Percentiles rank a stretch among this genome's conserved stretches.
These are phyloP conservation scores for Setaria italica DNA, from an alignment of 202 grass and related monocot genomes.

Conservation along the genomic window DNA sequence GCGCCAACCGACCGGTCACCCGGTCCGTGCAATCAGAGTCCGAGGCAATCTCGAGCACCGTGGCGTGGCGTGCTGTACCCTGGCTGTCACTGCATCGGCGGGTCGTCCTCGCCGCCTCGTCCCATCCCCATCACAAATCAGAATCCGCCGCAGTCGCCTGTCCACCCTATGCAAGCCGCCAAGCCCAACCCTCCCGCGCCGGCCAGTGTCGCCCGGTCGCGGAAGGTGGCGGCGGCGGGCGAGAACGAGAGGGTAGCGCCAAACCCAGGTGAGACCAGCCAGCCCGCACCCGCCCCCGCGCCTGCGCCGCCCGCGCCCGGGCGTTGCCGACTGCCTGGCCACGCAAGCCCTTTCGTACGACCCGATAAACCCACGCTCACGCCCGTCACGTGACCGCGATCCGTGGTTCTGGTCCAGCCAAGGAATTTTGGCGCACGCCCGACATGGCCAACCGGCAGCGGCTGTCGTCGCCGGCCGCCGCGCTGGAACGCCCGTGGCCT, in stretches of 20 bases:
- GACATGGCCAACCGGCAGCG: not conserved
- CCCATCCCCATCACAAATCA: not conserved
- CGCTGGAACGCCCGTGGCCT: not conserved
- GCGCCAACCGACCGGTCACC: too few relatives aligned
- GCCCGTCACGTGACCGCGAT: not conserved
- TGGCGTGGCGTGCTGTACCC: too few relatives aligned
- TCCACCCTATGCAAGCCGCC: not conserved
- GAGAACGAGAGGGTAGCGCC: not conserved
- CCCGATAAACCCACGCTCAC: too few relatives aligned
- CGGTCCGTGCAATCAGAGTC: too few relatives aligned
- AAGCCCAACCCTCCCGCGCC: not conserved
- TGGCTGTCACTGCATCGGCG: not conserved
- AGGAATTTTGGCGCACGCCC: not conserved
- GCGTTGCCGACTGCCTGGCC: conserved; percentile 24
- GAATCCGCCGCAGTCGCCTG: not conserved
- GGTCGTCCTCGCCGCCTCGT: not conserved
- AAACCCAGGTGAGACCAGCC: conserved; percentile 7
- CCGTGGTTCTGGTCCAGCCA: not conserved
- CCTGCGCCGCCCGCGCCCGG: not conserved
- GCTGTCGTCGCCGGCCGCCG: not conserved
- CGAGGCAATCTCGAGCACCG: too few relatives aligned
- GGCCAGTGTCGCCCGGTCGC: not conserved
- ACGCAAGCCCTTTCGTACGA: too few relatives aligned
- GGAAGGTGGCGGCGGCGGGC: not conserved
- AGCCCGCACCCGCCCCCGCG: not conserved